Conservation (phyloP, 805 yeast species). For the Teunomyces atbi region DNA sequence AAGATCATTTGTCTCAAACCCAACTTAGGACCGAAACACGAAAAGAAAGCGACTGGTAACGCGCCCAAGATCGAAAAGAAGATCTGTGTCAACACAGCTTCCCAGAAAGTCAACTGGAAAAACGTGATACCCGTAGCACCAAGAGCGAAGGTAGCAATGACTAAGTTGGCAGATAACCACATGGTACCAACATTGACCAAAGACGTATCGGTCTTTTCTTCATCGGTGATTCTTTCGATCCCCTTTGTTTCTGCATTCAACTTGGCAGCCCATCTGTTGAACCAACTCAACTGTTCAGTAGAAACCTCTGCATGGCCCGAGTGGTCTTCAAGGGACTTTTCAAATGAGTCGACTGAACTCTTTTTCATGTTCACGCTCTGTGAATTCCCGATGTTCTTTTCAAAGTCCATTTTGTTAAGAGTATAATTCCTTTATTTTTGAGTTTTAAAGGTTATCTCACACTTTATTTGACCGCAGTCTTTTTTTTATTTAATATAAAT, state of each 20-base stretch:
- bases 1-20: slow-evolving; percentile 89
- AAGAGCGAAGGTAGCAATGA: slow-evolving; percentile 74
- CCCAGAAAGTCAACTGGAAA: slow-evolving; percentile 72
- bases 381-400: slow-evolving; percentile 6
- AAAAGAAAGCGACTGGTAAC: slow-evolving; percentile 76
- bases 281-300: slow-evolving; percentile 21
- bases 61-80: slow-evolving; percentile 75
- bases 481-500: not conserved
- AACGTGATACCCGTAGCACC: slow-evolving; percentile 64
- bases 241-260: slow-evolving; percentile 58
- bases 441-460: slow-evolving; percentile 8
- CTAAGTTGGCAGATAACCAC: slow-evolving; percentile 92
- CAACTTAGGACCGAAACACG: slow-evolving; percentile 76
- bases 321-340: slow-evolving; percentile 22
- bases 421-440: not conserved
- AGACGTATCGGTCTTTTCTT: slow-evolving; percentile 68
- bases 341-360: slow-evolving; percentile 23
- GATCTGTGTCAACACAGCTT: slow-evolving; percentile 61
- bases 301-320: slow-evolving; percentile 27
- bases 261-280: slow-evolving; percentile 32
- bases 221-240: slow-evolving; percentile 76
- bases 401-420: slow-evolving; percentile 3
- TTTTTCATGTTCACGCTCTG: slow-evolving; percentile 18
- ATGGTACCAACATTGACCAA: slow-evolving; percentile 72
- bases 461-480: not conserved